Evolutionary conservation across 2,329 filamentous ascomycete species (phyloP).

Genomic region (Cercospora citrullina): DNA sequence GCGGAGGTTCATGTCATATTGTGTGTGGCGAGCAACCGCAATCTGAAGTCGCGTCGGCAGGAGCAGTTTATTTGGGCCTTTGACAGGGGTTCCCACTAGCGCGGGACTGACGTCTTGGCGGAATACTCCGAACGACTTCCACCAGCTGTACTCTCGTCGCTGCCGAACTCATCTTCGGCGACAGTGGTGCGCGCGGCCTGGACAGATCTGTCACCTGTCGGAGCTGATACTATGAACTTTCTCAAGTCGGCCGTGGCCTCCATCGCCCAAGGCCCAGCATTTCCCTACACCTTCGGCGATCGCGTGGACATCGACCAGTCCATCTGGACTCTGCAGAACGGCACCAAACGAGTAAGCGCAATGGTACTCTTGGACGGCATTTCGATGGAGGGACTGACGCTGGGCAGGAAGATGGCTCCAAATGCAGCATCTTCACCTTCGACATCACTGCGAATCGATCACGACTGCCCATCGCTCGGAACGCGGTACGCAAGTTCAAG

Average conservation of each 20-base stretch:
- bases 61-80: not conserved
- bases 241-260: slow-evolving; percentile 96
- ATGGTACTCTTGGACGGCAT: slow-evolving; percentile 1
- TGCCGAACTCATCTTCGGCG: not conserved
- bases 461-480: slow-evolving; percentile 81
- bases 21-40: not conserved
- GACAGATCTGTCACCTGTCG: not conserved
- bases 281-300: slow-evolving; percentile 91
- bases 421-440: slow-evolving; percentile 97
- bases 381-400: slow-evolving; percentile 16
- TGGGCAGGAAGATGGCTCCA: slow-evolving; percentile 80
- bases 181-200: not conserved
- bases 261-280: slow-evolving; percentile 90
- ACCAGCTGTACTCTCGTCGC: not conserved
- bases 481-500: slow-evolving; percentile 89
- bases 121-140: not conserved
- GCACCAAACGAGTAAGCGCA: slow-evolving; percentile 73
- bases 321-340: slow-evolving; percentile 95
- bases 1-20: slow-evolving; percentile 1
- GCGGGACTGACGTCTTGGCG: slow-evolving; percentile 1
- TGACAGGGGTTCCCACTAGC: not conserved
- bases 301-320: slow-evolving; percentile 88
- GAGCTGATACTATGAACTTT: slow-evolving; percentile 72
- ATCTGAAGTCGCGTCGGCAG: slow-evolving; percentile 3
- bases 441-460: slow-evolving; percentile 80